Percentiles rank a stretch among this genome's conserved stretches.
These are phyloP conservation scores for Golubevia pallescens DNA, from an alignment of 1,284 basidiomycete species.

Conservation along the genomic window DNA sequence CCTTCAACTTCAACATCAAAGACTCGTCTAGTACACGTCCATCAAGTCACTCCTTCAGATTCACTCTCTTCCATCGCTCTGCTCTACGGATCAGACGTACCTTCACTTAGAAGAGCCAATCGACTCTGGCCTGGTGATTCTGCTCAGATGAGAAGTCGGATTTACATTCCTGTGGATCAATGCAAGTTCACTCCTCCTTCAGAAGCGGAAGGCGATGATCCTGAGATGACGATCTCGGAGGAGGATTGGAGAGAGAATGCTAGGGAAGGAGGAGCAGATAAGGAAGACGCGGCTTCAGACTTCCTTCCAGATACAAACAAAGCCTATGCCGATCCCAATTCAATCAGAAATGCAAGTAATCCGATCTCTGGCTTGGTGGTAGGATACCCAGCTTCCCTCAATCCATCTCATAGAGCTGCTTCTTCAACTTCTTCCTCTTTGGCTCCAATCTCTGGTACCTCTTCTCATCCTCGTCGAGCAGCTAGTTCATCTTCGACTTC, in stretches of 20 bases:
- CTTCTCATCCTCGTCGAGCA: too few relatives aligned
- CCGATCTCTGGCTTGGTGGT: background rate
- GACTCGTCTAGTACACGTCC: constrained; percentile 37
- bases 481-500: too few relatives aligned
- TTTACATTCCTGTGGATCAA: constrained; percentile 53
- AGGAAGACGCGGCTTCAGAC: constrained; percentile 9
- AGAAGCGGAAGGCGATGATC: constrained; percentile 1
- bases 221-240: background rate
- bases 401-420: background rate
- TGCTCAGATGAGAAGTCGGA: constrained; percentile 46
- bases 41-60: constrained; percentile 41
- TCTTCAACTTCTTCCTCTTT: too few relatives aligned
- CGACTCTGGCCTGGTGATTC: constrained; percentile 58
- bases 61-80: constrained; percentile 47
- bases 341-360: background rate
- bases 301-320: constrained; percentile 41
- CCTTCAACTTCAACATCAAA: constrained; percentile 1
- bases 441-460: too few relatives aligned
- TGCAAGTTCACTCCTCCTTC: constrained; percentile 29
- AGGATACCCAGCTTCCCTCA: background rate
- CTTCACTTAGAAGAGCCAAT: constrained; percentile 47
- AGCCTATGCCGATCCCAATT: constrained; percentile 16
- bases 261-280: background rate
- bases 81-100: constrained; percentile 54
- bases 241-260: constrained; percentile 9